These are phyloP conservation scores for Phytophthora pistaciae DNA, from an alignment of 352 stramenopile species.

Conservation along the genomic window DNA sequence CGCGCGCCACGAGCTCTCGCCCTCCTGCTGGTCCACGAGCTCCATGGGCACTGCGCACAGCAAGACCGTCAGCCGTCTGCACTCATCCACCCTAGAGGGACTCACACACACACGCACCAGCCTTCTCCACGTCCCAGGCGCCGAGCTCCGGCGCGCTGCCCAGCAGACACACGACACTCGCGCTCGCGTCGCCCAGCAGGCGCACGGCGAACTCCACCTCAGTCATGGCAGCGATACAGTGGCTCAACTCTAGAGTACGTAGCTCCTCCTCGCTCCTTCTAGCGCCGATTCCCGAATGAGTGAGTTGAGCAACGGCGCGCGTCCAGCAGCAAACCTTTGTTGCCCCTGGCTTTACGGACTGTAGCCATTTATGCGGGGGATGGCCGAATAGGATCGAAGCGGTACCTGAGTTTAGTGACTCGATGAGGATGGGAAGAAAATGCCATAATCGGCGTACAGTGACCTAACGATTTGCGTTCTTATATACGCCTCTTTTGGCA, in stretches of 20 bases:
- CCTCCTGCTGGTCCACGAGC: slow-evolving; percentile 30
- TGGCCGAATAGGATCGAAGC: background rate
- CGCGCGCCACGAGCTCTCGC: slow-evolving; percentile 51
- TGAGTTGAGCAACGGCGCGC: background rate
- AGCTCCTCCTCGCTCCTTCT: background rate
- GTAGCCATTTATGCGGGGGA: background rate
- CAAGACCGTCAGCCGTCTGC: background rate
- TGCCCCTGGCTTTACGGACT: background rate
- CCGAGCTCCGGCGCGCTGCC: slow-evolving; percentile 65
- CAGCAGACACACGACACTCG: slow-evolving; percentile 55
- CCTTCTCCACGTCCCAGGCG: slow-evolving; percentile 63
- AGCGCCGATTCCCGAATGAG: slow-evolving; percentile 15
- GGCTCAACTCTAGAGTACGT: too few relatives aligned
- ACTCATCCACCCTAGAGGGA: too few relatives aligned
- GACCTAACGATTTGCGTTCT: background rate
- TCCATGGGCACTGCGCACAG: slow-evolving; percentile 54
- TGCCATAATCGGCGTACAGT: background rate
- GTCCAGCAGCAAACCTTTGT: background rate
- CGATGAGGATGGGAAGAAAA: background rate
- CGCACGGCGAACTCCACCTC: slow-evolving; percentile 52
- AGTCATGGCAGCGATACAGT: slow-evolving; percentile 8
- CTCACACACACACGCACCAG: slow-evolving; percentile 35
- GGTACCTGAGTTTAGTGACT: slow-evolving; percentile 1
- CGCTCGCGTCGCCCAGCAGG: slow-evolving; percentile 37
- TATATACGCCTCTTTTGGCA: background rate